phyloP scores from a whole-genome alignment of 257 asterid genomes.

The Sherardia arvensis region DNA sequence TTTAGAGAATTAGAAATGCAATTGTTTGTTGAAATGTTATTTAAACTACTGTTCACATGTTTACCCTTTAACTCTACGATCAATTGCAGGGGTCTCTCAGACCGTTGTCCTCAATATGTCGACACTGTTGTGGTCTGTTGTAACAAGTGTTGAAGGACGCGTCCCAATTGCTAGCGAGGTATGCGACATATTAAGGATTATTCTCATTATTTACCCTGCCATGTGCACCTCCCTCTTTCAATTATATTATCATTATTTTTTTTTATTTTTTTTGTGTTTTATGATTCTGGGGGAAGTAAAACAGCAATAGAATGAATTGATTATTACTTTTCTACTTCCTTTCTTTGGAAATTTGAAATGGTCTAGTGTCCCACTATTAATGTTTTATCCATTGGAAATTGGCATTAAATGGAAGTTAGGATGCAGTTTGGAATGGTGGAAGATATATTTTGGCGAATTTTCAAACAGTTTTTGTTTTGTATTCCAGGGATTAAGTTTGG shows the following conservation, averaged over 20 bases:
- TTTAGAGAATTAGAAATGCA: not conserved
- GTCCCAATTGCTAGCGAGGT: slow-evolving; percentile 99
- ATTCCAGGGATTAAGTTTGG: slow-evolving; percentile 82
- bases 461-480: slow-evolving; percentile 10
- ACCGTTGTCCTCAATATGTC: slow-evolving; percentile 96
- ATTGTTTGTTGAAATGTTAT: not conserved
- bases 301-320: not conserved
- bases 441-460: not conserved
- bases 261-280: no score
- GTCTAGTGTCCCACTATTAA: not conserved
- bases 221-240: not conserved
- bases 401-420: not conserved
- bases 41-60: not conserved
- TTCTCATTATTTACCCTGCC: not conserved
- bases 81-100: slow-evolving; percentile 76
- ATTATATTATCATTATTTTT: no score
- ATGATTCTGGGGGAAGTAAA: not conserved
- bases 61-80: slow-evolving; percentile 9
- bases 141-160: slow-evolving; percentile 82
- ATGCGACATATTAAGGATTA: slow-evolving; percentile 10
- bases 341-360: not conserved
- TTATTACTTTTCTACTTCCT: not conserved
- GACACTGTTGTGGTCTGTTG: slow-evolving; percentile 77
- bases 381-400: not conserved
- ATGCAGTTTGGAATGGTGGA: not conserved